Percentiles rank a stretch among this genome's conserved stretches.
These are phyloP conservation scores for Cetraspora pellucida DNA, from an alignment of 192 early-diverging fungal genomes.

Conservation along the genomic window DNA sequence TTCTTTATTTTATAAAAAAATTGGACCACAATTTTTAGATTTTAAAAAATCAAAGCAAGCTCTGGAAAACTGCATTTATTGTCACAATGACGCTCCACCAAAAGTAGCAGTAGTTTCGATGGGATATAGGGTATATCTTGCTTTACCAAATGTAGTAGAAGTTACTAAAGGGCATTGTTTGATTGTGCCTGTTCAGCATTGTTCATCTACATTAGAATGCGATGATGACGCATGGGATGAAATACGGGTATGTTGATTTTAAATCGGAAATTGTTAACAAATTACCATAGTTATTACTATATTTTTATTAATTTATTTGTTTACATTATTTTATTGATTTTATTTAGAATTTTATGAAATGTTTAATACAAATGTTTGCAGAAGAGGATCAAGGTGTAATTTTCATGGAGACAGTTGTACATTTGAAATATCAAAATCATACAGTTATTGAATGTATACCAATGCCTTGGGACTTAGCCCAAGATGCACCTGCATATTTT, in stretches of 20 bases:
- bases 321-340: conserved; percentile 10
- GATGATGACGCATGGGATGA: conserved; percentile 95
- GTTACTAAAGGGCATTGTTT: conserved; percentile 86
- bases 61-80: conserved; percentile 75
- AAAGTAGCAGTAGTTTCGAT: conserved; percentile 72
- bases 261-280: neutral
- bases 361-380: conserved; percentile 85
- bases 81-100: conserved; percentile 75
- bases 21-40: conserved; percentile 48
- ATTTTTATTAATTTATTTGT: neutral
- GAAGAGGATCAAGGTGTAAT: conserved; percentile 68
- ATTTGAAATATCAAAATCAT: conserved; percentile 75
- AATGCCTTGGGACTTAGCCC: conserved; percentile 72
- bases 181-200: conserved; percentile 90
- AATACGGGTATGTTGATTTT: conserved; percentile 63
- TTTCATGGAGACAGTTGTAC: conserved; percentile 91
- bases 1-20: neutral
- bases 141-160: conserved; percentile 70
- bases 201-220: conserved; percentile 76
- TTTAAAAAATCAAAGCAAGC: conserved; percentile 65
- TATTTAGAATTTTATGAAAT: conserved; percentile 90
- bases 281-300: neutral
- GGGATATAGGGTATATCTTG: conserved; percentile 78
- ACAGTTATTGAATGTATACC: conserved; percentile 92
- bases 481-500: conserved; percentile 84